Percentiles rank a stretch among this genome's conserved stretches.
Conservation (phyloP, 2,329 filamentous ascomycete species). For the Arthroderma uncinatum region DNA sequence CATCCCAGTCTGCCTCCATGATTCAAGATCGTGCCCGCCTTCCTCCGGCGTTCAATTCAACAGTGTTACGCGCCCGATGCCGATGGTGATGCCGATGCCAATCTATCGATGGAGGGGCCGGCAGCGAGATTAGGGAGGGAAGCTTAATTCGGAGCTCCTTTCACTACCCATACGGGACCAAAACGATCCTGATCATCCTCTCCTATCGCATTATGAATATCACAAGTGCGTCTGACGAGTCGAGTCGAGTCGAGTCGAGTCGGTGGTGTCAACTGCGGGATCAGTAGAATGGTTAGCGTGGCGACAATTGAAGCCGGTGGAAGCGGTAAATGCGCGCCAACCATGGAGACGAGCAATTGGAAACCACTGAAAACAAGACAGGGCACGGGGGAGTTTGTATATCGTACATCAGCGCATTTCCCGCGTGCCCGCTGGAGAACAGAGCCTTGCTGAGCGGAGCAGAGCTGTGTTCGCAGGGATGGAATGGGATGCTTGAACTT, state of each 20-base stretch:
- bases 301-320: too few species aligned
- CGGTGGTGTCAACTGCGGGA: background rate
- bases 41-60: background rate
- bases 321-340: too few species aligned
- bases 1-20: conserved; percentile 41
- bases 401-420: background rate
- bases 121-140: background rate
- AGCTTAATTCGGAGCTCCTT: background rate
- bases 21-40: conserved; percentile 5
- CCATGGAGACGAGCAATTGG: background rate
- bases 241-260: background rate
- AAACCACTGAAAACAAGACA: background rate
- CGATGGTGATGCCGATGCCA: too few species aligned
- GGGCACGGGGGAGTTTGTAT: background rate
- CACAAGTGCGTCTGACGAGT: too few species aligned
- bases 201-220: background rate
- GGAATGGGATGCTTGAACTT: too few species aligned
- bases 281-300: background rate
- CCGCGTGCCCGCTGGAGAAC: too few species aligned
- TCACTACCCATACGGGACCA: conserved; percentile 3
- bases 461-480: too few species aligned
- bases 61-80: background rate
- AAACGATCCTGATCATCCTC: background rate
- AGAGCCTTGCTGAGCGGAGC: too few species aligned
- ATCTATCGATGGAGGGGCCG: background rate